Base-by-base conservation (phyloP, 2,329 filamentous ascomycete species). In the Escovopsis weberi region DNA sequence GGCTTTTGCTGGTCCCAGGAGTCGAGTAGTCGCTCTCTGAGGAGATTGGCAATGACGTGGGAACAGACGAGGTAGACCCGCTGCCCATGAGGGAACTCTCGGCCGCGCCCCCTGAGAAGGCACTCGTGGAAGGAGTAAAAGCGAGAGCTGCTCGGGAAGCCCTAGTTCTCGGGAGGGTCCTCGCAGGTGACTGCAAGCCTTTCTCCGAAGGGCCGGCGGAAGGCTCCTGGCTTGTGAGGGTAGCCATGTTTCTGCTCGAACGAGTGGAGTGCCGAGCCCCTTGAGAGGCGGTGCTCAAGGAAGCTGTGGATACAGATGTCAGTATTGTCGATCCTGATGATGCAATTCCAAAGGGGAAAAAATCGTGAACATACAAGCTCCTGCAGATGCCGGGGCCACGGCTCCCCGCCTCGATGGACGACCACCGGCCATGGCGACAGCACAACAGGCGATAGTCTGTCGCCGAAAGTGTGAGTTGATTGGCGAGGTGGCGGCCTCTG, bases 1-100 rank as follows among this genome's bases (percentile, higher is more conserved):
- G 61, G 7, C 61, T 64, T 39, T 58, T 58, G 50, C 61, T 64
- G 2, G 61, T 63, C 5, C 54, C 60, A 12, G 60, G 58, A 3
- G 61, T 64, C 6, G 58, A 62, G 37, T 55, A 55, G 8, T 53
- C 58, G 30, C 53, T 57, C 23, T 58, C 60, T 1, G 60, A 57
- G 10, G 56, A 54, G 4, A 41, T 48, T 8, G 55, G 56, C 4
- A 49, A 35, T 18, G 59, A 53, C 4, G 60, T 60, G 35, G 53
- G 54, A 1, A 48, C 52, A 4, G 60, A 60, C 12, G 59, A 64
- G 6, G 51, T 51, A 6, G 60, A 57, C 33, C 55, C 55, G 38
- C 52, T 59, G 23, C 48, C 47, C 6, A 50, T 15, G 12, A 30
- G 26, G 15, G 37, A 38, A 4, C 12, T 6, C 8, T 19, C 23